Evolutionary conservation across 306 rosid species (phyloP).

Genomic region (Prunus fruticosa): DNA sequence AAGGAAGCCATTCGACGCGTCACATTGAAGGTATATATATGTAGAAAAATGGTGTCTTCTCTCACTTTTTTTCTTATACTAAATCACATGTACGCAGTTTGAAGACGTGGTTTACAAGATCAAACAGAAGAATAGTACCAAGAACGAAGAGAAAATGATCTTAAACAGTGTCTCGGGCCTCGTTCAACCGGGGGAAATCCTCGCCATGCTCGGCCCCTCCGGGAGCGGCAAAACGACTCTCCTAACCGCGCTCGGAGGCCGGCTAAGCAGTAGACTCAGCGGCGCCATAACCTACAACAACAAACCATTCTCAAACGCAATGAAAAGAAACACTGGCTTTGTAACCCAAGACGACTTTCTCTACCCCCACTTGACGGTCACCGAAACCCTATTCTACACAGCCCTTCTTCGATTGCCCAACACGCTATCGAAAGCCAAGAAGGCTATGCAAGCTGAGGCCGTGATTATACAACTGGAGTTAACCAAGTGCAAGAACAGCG

Average conservation of each 20-base stretch:
- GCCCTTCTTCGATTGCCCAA: too few relatives aligned
- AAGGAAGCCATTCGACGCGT: conserved; percentile 19
- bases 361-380: too few relatives aligned
- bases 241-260: conserved; percentile 54
- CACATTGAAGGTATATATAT: conserved; percentile 46
- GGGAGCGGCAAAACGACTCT: conserved; percentile 88
- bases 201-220: conserved; percentile 85
- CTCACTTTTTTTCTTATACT: too few relatives aligned
- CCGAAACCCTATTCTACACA: too few relatives aligned
- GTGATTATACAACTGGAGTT: conserved; percentile 60
- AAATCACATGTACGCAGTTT: conserved; percentile 34
- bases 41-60: too few relatives aligned
- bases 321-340: too few relatives aligned
- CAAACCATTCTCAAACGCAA: too few relatives aligned
- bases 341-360: too few relatives aligned
- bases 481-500: conserved; percentile 50
- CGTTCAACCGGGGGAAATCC: conserved; percentile 61
- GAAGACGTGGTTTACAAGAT: conserved; percentile 49
- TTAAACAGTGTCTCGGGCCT: conserved; percentile 51
- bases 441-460: conserved; percentile 32
- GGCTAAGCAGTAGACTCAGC: conserved; percentile 60
- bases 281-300: conserved; percentile 20
- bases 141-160: conserved; percentile 41
- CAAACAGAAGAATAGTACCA: conserved; percentile 20
- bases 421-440: conserved; percentile 18